Percentiles rank a stretch among this genome's conserved stretches.
These are phyloP conservation scores for Toxoplasma gondii DNA, from an alignment of 169 alveolate genomes.

Conservation along the genomic window DNA sequence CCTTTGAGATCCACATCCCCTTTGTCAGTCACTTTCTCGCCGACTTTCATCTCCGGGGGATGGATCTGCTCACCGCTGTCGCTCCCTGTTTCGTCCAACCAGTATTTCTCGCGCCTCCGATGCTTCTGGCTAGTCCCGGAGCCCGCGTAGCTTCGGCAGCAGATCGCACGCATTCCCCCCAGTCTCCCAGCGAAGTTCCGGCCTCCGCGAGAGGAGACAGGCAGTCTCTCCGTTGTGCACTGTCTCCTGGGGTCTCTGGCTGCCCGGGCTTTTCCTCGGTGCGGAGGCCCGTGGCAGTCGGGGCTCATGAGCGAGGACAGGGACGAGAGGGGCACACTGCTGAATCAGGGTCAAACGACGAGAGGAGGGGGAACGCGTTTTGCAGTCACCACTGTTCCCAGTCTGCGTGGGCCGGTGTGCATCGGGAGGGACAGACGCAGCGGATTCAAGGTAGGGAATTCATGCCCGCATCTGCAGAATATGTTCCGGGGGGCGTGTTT, in stretches of 20 bases:
- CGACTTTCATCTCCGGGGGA: conserved; percentile 54
- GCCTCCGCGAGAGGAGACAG: not conserved
- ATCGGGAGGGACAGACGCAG: no score
- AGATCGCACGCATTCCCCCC: not conserved
- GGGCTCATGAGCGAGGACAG: no score
- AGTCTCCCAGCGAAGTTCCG: not conserved
- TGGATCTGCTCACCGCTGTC: conserved; percentile 48
- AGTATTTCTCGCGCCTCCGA: conserved; percentile 36
- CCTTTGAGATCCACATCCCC: conserved; percentile 61
- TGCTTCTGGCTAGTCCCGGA: conserved; percentile 6
- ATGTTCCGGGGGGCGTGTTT: not conserved
- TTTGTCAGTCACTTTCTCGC: conserved; percentile 41
- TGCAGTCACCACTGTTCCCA: no score
- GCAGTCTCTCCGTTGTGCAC: no score
- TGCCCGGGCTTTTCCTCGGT: no score
- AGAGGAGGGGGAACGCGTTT: no score
- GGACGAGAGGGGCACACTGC: no score
- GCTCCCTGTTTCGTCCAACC: conserved; percentile 50
- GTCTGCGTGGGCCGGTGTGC: no score
- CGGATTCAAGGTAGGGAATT: no score
- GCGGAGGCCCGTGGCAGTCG: no score
- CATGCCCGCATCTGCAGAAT: not conserved
- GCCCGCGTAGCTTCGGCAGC: not conserved
- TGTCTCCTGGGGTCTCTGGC: no score
- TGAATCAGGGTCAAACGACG: no score